Percentiles rank a stretch among this genome's conserved stretches.
phyloP scores from a whole-genome alignment of 2,329 filamentous ascomycete genomes.

The Teratosphaeria nubilosa region DNA sequence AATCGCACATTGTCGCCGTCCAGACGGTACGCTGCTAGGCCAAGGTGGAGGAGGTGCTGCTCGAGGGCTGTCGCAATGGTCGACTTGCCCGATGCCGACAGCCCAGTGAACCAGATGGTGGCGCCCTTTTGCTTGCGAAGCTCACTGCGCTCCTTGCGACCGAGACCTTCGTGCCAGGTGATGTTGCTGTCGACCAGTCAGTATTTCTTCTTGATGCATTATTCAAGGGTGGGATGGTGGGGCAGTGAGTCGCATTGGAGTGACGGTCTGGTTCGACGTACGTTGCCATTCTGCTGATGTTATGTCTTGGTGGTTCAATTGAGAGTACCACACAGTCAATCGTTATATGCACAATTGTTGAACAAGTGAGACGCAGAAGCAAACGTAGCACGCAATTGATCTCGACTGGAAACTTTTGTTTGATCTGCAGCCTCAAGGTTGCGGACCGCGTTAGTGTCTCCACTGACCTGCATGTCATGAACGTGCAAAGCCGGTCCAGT shows the following conservation, averaged over 20 bases:
- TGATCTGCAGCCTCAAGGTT: background rate
- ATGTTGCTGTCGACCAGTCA: conserved; percentile 55
- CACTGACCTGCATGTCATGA: background rate
- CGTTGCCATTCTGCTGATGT: background rate
- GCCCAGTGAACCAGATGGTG: conserved; percentile 96
- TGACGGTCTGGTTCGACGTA: background rate
- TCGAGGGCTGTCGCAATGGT: conserved; percentile 94
- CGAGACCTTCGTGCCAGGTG: conserved; percentile 78
- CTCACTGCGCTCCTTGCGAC: conserved; percentile 63
- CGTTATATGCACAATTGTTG: background rate
- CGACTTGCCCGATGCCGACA: conserved; percentile 93
- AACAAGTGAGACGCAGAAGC: background rate
- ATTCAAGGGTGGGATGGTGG: background rate
- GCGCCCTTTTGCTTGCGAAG: conserved; percentile 76
- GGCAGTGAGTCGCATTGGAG: background rate
- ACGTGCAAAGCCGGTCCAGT: too few species aligned
- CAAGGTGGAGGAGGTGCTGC: conserved; percentile 85
- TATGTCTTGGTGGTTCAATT: background rate
- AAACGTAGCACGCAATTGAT: background rate
- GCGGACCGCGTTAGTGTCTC: background rate
- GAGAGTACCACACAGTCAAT: background rate
- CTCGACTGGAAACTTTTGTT: background rate
- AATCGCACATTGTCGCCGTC: conserved; percentile 98
- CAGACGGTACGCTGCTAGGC: conserved; percentile 76
- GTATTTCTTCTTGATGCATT: background rate